A percentile compares a stretch with the other conserved stretches of the same genome.
phyloP scores from a whole-genome alignment of 2,329 filamentous ascomycete species.

The Knoxdaviesia proteae region DNA sequence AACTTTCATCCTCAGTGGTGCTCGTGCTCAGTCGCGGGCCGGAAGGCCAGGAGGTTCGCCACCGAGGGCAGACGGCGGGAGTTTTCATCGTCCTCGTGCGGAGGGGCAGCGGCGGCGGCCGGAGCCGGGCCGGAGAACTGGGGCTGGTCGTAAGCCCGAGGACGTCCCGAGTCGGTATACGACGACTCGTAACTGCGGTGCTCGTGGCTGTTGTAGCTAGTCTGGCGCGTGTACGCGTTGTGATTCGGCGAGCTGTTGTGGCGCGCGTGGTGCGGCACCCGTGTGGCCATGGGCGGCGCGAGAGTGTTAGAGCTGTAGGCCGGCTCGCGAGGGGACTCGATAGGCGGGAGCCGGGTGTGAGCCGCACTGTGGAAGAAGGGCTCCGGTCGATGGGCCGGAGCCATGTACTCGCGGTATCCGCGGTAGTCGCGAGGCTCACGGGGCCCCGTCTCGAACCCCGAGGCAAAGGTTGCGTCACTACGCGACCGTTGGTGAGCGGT shows the following conservation, averaged over 20 bases:
- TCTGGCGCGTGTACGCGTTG: not conserved
- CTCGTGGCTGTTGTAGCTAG: not conserved
- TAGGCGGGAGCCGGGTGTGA: slow-evolving; percentile 1
- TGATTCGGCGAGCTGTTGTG: slow-evolving; percentile 2
- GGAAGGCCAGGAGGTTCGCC: not conserved
- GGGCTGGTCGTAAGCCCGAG: no score
- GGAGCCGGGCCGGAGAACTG: no score
- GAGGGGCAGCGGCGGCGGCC: no score
- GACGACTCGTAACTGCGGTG: not conserved
- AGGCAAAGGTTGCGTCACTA: no score
- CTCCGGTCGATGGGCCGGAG: not conserved
- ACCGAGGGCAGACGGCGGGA: not conserved
- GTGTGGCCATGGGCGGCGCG: not conserved
- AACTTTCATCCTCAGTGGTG: not conserved
- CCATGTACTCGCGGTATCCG: slow-evolving; percentile 2
- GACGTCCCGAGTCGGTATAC: no score
- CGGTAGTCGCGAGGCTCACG: not conserved
- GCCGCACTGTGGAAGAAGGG: not conserved
- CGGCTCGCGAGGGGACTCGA: not conserved
- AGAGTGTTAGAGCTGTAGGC: not conserved
- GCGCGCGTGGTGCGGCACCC: not conserved
- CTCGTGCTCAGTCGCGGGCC: not conserved
- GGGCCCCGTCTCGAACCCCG: no score
- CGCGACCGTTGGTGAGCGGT: no score
- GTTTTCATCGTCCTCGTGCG: not conserved